A percentile compares a stretch with the other conserved stretches of the same genome.
These are phyloP conservation scores for Tricladium varicosporioides DNA, from an alignment of 2,329 filamentous ascomycete genomes.

Conservation along the genomic window DNA sequence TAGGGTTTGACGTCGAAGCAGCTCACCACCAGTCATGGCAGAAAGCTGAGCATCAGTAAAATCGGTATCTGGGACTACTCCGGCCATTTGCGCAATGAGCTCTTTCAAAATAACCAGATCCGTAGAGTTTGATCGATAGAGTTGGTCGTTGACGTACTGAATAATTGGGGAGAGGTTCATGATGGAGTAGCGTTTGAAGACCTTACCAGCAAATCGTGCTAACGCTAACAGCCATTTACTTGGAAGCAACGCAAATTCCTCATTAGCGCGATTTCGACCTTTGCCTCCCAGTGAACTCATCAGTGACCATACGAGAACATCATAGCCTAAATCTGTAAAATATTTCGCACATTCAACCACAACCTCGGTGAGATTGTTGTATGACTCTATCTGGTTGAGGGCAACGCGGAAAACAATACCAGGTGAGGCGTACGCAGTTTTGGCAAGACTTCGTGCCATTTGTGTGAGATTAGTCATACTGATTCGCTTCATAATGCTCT, in stretches of 20 bases:
- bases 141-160: constrained; percentile 84
- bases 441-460: constrained; percentile 86
- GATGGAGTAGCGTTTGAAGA: constrained; percentile 81
- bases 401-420: constrained; percentile 89
- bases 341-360: constrained; percentile 94
- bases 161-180: constrained; percentile 84
- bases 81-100: constrained; percentile 88
- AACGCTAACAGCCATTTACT: constrained; percentile 91
- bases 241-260: constrained; percentile 66
- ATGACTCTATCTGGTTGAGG: constrained; percentile 86
- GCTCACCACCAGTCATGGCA: constrained; percentile 83
- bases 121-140: constrained; percentile 78
- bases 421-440: constrained; percentile 87
- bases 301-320: constrained; percentile 89
- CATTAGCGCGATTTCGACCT: constrained; percentile 60
- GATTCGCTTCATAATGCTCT: constrained; percentile 83
- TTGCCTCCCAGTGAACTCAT: constrained; percentile 70
- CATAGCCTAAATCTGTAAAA: constrained; percentile 88
- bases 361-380: constrained; percentile 90
- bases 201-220: constrained; percentile 85
- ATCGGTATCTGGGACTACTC: constrained; percentile 81
- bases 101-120: constrained; percentile 91
- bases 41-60: constrained; percentile 86
- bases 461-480: constrained; percentile 81
- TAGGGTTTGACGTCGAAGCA: constrained; percentile 76